Conservation (phyloP, 2,329 filamentous ascomycete genomes). For the Penicillium fuscoglaucum region DNA sequence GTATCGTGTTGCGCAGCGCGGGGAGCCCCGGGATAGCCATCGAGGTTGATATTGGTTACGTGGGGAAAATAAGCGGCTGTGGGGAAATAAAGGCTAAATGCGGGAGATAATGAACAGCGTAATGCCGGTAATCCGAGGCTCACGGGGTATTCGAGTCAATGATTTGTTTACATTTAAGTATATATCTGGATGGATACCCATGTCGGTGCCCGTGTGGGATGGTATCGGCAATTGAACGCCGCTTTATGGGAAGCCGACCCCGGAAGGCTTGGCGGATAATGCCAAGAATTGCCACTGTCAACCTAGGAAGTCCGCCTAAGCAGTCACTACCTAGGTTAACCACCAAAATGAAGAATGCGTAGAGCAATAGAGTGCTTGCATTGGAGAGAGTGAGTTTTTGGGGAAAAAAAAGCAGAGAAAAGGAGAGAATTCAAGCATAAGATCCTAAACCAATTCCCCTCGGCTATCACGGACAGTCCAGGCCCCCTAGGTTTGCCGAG, state of each 20-base stretch:
- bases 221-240: background rate
- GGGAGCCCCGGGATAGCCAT: conserved; percentile 48
- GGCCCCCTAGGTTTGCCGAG: background rate
- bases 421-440: too few species aligned
- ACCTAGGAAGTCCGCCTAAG: background rate
- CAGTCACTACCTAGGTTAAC: background rate
- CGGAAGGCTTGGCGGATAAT: background rate
- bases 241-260: background rate
- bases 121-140: background rate
- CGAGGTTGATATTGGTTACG: conserved; percentile 19
- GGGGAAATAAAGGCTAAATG: background rate
- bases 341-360: too few species aligned
- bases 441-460: too few species aligned
- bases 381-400: too few species aligned
- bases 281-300: background rate
- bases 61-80: background rate
- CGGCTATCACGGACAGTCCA: background rate
- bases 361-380: background rate
- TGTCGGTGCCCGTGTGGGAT: background rate
- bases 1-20: conserved; percentile 48
- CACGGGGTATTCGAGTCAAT: background rate
- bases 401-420: too few species aligned
- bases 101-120: background rate
- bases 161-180: background rate
- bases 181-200: background rate